Evolutionary conservation across 495 filamentous ascomycete species (phyloP).

Genomic region (Daldinia childiae): DNA sequence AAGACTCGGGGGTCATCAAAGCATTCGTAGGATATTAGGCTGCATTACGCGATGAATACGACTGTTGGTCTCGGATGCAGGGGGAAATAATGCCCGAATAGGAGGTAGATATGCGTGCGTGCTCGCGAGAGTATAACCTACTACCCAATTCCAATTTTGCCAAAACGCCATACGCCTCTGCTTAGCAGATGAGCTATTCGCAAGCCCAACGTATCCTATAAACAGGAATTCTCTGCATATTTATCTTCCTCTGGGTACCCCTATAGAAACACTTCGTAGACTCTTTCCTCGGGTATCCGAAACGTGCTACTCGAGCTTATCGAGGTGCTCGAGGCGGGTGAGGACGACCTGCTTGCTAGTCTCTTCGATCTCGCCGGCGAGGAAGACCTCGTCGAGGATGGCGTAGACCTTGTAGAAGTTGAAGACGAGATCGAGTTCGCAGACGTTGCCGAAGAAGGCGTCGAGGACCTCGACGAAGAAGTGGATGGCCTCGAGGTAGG

Average conservation of each 20-base stretch:
- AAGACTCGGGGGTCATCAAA: neutral
- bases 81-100: neutral
- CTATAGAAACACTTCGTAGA: neutral
- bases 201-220: constrained; percentile 3
- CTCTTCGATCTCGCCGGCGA: constrained; percentile 97
- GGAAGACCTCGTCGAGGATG: constrained; percentile 95
- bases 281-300: neutral
- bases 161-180: constrained; percentile 35
- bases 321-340: constrained; percentile 91
- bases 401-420: constrained; percentile 95
- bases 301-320: constrained; percentile 83
- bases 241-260: neutral
- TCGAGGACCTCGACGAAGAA: constrained; percentile 99
- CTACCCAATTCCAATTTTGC: constrained; percentile 11
- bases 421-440: constrained; percentile 98
- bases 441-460: constrained; percentile 98
- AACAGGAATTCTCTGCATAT: neutral
- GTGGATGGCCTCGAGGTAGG: constrained; percentile 97
- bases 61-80: neutral
- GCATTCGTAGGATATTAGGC: neutral
- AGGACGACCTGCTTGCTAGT: constrained; percentile 98
- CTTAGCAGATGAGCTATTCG: constrained; percentile 14
- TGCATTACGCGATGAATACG: neutral
- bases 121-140: constrained; percentile 3
- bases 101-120: neutral